Conservation (phyloP, 352 stramenopile genomes). For the Globisporangium yorkense region DNA sequence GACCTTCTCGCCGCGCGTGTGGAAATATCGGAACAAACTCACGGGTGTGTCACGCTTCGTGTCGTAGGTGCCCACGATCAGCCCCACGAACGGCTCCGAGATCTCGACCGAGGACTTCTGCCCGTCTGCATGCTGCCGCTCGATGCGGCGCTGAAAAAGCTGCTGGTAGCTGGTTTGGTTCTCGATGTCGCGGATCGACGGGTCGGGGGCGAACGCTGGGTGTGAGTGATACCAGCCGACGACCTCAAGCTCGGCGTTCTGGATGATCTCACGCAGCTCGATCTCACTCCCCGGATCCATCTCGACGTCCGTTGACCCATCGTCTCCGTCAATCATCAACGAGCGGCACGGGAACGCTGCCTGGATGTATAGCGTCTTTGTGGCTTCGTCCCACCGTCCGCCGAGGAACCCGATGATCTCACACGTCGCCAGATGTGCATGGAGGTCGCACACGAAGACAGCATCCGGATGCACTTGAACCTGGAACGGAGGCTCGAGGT, state of each 20-base stretch:
- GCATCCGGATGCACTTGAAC: slow-evolving; percentile 88
- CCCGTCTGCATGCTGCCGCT: slow-evolving; percentile 10
- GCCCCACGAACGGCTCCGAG: slow-evolving; percentile 89
- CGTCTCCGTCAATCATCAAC: slow-evolving; percentile 82
- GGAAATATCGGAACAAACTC: slow-evolving; percentile 83
- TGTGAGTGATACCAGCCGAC: slow-evolving; percentile 96
- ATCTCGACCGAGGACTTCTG: slow-evolving; percentile 15
- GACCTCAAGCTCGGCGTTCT: slow-evolving; percentile 83
- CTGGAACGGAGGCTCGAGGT: slow-evolving; percentile 73
- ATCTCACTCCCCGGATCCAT: slow-evolving; percentile 93
- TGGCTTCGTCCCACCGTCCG: slow-evolving; percentile 80
- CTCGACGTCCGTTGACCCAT: slow-evolving; percentile 92
- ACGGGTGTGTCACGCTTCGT: slow-evolving; percentile 60
- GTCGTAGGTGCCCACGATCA: slow-evolving; percentile 94
- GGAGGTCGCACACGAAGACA: slow-evolving; percentile 89
- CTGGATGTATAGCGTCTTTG: slow-evolving; percentile 89
- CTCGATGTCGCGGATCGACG: slow-evolving; percentile 91
- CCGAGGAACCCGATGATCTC: slow-evolving; percentile 95
- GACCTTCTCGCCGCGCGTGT: slow-evolving; percentile 68
- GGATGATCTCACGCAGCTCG: slow-evolving; percentile 87
- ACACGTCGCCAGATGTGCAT: slow-evolving; percentile 89
- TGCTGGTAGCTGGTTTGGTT: slow-evolving; percentile 93
- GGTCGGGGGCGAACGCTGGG: slow-evolving; percentile 90
- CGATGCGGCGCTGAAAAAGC: slow-evolving; percentile 66
- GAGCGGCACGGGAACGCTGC: slow-evolving; percentile 91